Conservation (phyloP, 2,329 filamentous ascomycete genomes). For the Fusarium sacchari region DNA sequence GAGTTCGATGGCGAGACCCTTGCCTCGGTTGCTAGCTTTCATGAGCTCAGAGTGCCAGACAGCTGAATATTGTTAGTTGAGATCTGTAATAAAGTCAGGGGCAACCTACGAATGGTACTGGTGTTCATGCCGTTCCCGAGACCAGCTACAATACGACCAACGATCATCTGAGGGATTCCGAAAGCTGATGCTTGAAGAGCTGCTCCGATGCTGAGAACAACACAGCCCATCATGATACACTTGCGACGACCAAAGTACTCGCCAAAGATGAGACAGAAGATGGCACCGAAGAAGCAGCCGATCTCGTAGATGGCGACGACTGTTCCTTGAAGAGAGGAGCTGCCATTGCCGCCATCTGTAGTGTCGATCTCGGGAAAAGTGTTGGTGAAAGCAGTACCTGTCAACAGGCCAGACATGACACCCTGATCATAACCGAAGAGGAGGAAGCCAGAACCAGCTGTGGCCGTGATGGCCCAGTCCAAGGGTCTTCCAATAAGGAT, state of each 20-base stretch:
- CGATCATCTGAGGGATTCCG: conserved; percentile 55
- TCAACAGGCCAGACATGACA: conserved; percentile 49
- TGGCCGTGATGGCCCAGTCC: conserved; percentile 51
- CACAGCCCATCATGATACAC: conserved; percentile 53
- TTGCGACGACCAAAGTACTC: conserved; percentile 56
- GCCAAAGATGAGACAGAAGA: conserved; percentile 52
- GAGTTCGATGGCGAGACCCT: conserved; percentile 44
- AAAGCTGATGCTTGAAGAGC: conserved; percentile 54
- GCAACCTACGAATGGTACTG: conserved; percentile 54
- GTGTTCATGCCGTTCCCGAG: conserved; percentile 60
- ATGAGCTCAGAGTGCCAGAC: conserved; percentile 56
- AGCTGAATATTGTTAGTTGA: conserved; percentile 25
- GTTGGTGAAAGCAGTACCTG: conserved; percentile 46
- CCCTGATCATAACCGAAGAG: conserved; percentile 50
- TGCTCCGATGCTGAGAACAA: conserved; percentile 55
- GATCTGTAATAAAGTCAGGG: too few relatives aligned
- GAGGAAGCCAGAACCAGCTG: conserved; percentile 51
- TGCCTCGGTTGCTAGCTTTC: conserved; percentile 52
- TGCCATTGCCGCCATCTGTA: conserved; percentile 50
- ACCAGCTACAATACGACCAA: conserved; percentile 56
- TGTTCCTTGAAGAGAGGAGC: conserved; percentile 56
- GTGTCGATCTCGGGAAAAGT: conserved; percentile 51
- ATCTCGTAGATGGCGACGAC: conserved; percentile 59
- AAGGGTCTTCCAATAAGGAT: conserved; percentile 49
- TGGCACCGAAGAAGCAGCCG: conserved; percentile 59